These are phyloP conservation scores for Adansonia gregorii DNA, from an alignment of 441 rosid genomes.

Conservation along the genomic window DNA sequence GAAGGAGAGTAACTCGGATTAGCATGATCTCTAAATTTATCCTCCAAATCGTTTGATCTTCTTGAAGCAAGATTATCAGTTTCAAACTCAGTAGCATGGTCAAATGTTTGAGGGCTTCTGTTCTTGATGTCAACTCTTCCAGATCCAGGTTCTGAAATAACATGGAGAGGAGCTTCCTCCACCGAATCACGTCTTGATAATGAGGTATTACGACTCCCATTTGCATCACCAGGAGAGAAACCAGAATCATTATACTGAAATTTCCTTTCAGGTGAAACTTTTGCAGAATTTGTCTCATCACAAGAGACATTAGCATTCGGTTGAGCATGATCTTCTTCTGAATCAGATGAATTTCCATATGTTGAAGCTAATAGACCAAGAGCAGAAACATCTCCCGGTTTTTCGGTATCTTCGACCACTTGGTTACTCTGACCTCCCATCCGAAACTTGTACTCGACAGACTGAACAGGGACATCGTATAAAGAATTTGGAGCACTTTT, in stretches of 20 bases:
- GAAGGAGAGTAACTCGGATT: constrained; percentile 36
- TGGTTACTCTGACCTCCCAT: constrained; percentile 41
- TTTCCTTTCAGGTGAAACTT: constrained; percentile 38
- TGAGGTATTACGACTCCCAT: constrained; percentile 29
- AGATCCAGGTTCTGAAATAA: constrained; percentile 36
- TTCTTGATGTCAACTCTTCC: constrained; percentile 30
- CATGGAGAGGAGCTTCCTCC: constrained; percentile 41
- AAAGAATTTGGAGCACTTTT: constrained; percentile 42
- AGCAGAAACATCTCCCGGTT: constrained; percentile 49
- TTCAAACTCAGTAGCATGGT: constrained; percentile 36
- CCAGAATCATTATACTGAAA: constrained; percentile 32
- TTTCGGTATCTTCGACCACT: constrained; percentile 38
- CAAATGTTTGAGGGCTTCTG: constrained; percentile 36
- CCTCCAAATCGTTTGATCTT: constrained; percentile 42
- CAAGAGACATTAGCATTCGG: constrained; percentile 37
- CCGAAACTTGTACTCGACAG: constrained; percentile 41
- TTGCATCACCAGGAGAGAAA: constrained; percentile 35
- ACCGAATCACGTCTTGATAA: constrained; percentile 29
- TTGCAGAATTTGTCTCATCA: constrained; percentile 38
- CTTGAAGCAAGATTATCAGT: constrained; percentile 38
- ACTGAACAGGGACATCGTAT: constrained; percentile 54
- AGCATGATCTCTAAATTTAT: constrained; percentile 33
- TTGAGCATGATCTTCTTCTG: constrained; percentile 73
- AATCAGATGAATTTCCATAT: constrained; percentile 93
- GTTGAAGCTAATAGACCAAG: constrained; percentile 80